These are phyloP conservation scores for Cercospora sesami DNA, from an alignment of 2,329 filamentous ascomycete species.

Conservation along the genomic window DNA sequence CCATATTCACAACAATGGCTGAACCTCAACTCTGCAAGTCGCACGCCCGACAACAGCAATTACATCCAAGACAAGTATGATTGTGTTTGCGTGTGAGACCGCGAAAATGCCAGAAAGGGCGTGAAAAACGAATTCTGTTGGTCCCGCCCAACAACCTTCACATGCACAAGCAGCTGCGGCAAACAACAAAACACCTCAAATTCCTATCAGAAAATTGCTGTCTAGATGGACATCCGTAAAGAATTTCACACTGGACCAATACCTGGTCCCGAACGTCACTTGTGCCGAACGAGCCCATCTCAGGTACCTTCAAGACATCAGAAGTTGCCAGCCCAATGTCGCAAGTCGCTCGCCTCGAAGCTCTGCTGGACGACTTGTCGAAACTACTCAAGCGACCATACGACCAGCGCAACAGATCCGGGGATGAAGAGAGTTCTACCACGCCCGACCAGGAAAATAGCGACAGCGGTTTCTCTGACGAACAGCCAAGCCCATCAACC, in stretches of 20 bases:
- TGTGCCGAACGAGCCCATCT: not conserved
- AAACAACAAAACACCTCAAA: not conserved
- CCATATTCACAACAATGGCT: not conserved
- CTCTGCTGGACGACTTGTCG: not conserved
- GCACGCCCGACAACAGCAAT: not conserved
- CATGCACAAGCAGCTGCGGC: not conserved
- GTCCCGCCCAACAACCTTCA: not conserved
- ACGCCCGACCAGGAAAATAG: not conserved
- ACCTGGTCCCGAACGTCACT: not conserved
- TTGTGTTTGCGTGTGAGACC: not conserved
- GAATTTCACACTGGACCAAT: not conserved
- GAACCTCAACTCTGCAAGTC: not conserved
- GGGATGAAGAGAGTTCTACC: not conserved
- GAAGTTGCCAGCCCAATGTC: not conserved
- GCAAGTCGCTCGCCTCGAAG: conserved; percentile 4
- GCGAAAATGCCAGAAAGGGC: not conserved
- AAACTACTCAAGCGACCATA: not conserved
- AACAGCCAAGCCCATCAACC: not conserved
- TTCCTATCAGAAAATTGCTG: not conserved
- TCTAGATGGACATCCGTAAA: not conserved
- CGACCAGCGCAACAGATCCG: not conserved
- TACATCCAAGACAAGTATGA: not conserved
- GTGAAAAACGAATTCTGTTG: not conserved
- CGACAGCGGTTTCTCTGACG: not conserved
- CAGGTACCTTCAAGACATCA: not conserved